Evolutionary conservation across 441 rosid species (phyloP).

Genomic region (Codiaeum variegatum): DNA sequence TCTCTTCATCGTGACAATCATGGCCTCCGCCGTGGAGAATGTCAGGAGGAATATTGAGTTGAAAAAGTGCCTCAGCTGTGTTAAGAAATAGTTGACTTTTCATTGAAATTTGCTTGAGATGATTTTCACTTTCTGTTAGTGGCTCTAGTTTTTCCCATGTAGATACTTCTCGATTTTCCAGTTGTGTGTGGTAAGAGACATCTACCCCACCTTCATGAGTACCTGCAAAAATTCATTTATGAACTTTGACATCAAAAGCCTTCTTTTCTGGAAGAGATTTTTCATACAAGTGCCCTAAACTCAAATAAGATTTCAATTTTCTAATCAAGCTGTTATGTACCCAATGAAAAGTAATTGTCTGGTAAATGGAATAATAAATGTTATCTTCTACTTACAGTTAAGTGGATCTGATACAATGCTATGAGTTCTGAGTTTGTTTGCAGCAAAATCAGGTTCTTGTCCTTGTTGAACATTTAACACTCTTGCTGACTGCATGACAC

Average conservation of each 20-base stretch:
- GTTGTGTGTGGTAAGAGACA: conserved; percentile 12
- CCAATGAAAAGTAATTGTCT: background rate
- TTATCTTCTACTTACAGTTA: conserved; percentile 35
- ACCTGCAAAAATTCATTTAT: conserved; percentile 38
- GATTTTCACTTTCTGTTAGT: conserved; percentile 54
- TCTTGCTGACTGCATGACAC: conserved; percentile 31
- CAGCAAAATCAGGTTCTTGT: conserved; percentile 20
- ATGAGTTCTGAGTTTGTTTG: conserved; percentile 21
- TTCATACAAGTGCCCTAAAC: background rate
- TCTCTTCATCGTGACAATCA: conserved; percentile 36
- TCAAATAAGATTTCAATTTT: background rate
- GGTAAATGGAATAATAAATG: background rate
- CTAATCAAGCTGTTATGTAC: background rate
- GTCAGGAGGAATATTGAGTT: conserved; percentile 50
- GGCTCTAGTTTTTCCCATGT: conserved; percentile 30
- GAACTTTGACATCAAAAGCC: conserved; percentile 10
- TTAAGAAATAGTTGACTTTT: conserved; percentile 60
- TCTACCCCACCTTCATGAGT: conserved; percentile 17
- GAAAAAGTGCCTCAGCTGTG: conserved; percentile 75
- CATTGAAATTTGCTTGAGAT: conserved; percentile 56
- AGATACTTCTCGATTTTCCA: conserved; percentile 20
- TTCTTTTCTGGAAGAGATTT: background rate
- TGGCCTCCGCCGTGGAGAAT: conserved; percentile 24
- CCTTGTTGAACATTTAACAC: conserved; percentile 32
- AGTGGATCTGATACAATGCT: conserved; percentile 15